Conservation (phyloP, 768 basidiomycete genomes). For the Rhodosporidiobolus odoratus region DNA sequence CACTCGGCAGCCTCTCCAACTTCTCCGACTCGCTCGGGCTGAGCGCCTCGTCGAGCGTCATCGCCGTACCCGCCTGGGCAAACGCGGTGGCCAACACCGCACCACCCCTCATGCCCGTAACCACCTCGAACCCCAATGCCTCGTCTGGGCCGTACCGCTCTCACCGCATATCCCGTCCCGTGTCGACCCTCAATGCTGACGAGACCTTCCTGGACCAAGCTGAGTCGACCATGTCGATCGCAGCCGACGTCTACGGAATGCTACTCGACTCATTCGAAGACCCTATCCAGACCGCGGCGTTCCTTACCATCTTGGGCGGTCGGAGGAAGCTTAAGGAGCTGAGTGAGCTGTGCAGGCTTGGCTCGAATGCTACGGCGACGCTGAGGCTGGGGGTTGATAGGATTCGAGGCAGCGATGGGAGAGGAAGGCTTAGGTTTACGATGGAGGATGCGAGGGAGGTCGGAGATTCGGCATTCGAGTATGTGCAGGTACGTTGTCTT, state of each 20-base stretch:
- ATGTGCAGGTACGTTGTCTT: constrained; percentile 27
- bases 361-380: constrained; percentile 21
- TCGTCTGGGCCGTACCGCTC: neutral
- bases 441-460: constrained; percentile 17
- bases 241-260: constrained; percentile 35
- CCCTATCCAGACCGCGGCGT: neutral
- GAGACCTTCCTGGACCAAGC: constrained; percentile 35
- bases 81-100: neutral
- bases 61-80: no score
- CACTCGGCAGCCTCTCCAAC: no score
- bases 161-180: constrained; percentile 26
- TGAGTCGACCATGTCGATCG: constrained; percentile 33
- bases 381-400: constrained; percentile 23
- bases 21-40: no score
- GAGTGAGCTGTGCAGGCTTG: constrained; percentile 31
- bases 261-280: constrained; percentile 37
- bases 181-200: constrained; percentile 34
- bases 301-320: constrained; percentile 13
- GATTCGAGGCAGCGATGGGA: constrained; percentile 19
- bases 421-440: constrained; percentile 27
- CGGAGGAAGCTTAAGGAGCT: constrained; percentile 24
- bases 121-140: neutral
- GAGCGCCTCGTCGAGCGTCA: no score
- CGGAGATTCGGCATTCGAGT: constrained; percentile 32
- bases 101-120: neutral